Percentiles rank a stretch among this genome's conserved stretches.
These are phyloP conservation scores for Myxozyma monticola DNA, from an alignment of 805 yeast genomes.

Conservation along the genomic window DNA sequence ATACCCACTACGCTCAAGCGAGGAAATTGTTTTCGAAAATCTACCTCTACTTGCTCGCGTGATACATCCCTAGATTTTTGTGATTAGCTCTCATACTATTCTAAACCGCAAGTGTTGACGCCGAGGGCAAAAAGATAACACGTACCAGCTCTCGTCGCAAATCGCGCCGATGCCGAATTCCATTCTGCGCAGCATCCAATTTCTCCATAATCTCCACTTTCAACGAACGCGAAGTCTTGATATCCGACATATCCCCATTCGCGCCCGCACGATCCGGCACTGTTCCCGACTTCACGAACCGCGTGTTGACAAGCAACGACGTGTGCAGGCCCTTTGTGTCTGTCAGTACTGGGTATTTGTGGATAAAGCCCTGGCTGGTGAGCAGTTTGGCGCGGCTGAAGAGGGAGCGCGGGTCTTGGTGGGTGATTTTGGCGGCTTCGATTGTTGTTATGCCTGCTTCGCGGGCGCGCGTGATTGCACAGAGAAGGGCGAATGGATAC, in stretches of 20 bases:
- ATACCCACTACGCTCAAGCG: conserved; percentile 35
- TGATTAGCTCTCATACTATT: too few species aligned
- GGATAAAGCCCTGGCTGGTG: conserved; percentile 40
- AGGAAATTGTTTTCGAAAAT: too few species aligned
- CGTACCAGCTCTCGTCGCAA: conserved; percentile 42
- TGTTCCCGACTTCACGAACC: conserved; percentile 33
- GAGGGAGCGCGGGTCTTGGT: conserved; percentile 45
- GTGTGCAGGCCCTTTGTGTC: conserved; percentile 38
- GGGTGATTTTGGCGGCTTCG: conserved; percentile 40
- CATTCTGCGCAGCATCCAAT: conserved; percentile 38
- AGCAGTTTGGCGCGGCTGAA: conserved; percentile 40
- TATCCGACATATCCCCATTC: background rate
- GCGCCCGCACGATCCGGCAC: background rate
- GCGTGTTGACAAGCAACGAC: conserved; percentile 35
- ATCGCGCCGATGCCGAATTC: conserved; percentile 40
- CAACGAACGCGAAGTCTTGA: conserved; percentile 33
- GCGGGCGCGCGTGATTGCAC: conserved; percentile 44
- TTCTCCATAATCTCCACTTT: conserved; percentile 34
- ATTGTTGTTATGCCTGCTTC: conserved; percentile 41
- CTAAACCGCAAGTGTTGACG: too few species aligned
- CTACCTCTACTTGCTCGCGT: too few species aligned
- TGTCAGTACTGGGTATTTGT: conserved; percentile 37
- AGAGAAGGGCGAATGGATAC: conserved; percentile 43
- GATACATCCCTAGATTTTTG: too few species aligned
- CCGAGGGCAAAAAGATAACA: too few species aligned